Percentiles rank a stretch among this genome's conserved stretches.
Conservation (phyloP, 2,329 filamentous ascomycete genomes). For the Colletotrichum magnum region DNA sequence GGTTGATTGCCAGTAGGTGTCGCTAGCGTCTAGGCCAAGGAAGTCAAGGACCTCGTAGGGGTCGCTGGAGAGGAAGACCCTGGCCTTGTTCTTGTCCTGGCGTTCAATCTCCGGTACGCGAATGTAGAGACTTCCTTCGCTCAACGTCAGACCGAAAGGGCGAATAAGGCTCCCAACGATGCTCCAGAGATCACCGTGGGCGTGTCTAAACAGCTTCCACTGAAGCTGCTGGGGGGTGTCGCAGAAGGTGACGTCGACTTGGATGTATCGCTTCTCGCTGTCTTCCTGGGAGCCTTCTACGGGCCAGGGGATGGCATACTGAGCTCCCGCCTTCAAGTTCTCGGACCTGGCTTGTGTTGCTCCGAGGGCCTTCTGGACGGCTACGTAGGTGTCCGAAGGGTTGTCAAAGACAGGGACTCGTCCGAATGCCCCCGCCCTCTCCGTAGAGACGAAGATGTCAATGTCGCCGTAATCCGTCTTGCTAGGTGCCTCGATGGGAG, state of each 20-base stretch:
- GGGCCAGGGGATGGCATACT: constrained; percentile 72
- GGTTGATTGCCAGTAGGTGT: constrained; percentile 62
- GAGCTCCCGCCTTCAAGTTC: constrained; percentile 44
- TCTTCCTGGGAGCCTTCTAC: constrained; percentile 12
- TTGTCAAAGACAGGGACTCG: not conserved
- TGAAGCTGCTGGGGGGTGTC: constrained; percentile 57
- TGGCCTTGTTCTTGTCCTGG: constrained; percentile 67
- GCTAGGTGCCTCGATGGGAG: constrained; percentile 77
- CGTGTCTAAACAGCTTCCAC: constrained; percentile 78
- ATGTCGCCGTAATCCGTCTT: constrained; percentile 81
- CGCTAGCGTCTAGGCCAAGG: constrained; percentile 68
- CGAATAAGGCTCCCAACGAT: constrained; percentile 75
- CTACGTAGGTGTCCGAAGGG: not conserved
- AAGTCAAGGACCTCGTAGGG: constrained; percentile 72
- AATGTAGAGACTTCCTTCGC: constrained; percentile 74
- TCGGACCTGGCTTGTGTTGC: constrained; percentile 57
- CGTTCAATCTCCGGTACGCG: constrained; percentile 78
- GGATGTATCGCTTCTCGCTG: constrained; percentile 61
- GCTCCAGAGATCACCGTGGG: constrained; percentile 81
- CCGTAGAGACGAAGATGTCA: constrained; percentile 73
- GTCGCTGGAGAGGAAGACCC: constrained; percentile 72
- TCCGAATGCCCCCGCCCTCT: constrained; percentile 40
- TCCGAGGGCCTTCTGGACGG: constrained; percentile 52
- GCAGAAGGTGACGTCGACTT: constrained; percentile 78
- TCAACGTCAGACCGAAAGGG: constrained; percentile 75